Percentiles rank a stretch among this genome's conserved stretches.
phyloP scores from a whole-genome alignment of 805 yeast genomes.

The Teunomyces aglyptinius region DNA sequence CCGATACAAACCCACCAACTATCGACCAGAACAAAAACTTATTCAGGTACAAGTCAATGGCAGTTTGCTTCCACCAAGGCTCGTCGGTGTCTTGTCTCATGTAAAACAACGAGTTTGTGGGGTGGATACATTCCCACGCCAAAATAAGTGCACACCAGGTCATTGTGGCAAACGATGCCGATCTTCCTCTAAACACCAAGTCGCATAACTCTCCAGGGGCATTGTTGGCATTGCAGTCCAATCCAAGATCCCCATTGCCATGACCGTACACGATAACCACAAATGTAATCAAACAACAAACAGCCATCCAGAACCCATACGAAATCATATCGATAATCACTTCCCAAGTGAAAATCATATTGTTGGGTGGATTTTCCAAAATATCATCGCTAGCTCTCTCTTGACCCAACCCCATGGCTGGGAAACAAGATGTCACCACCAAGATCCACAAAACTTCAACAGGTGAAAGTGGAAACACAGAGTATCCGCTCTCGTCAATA shows the following conservation, averaged over 20 bases:
- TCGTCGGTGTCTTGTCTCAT: constrained; percentile 63
- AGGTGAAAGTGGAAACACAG: constrained; percentile 79
- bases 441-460: constrained; percentile 80
- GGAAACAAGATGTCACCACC: constrained; percentile 76
- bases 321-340: constrained; percentile 65
- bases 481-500: constrained; percentile 56
- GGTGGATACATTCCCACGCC: constrained; percentile 83
- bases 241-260: constrained; percentile 66
- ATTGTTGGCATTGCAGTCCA: constrained; percentile 52
- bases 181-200: constrained; percentile 70
- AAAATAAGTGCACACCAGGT: constrained; percentile 82
- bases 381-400: constrained; percentile 64
- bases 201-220: constrained; percentile 46
- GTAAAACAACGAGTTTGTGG: constrained; percentile 64
- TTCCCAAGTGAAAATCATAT: constrained; percentile 64
- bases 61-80: constrained; percentile 57
- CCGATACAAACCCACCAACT: constrained; percentile 62
- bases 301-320: constrained; percentile 75
- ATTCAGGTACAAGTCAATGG: constrained; percentile 67
- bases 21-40: constrained; percentile 82
- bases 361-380: constrained; percentile 64
- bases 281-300: constrained; percentile 64
- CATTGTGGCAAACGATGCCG: constrained; percentile 75
- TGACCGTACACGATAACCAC: constrained; percentile 63
- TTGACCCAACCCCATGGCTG: constrained; percentile 79